These are phyloP conservation scores for Pichia nanzhaoensis DNA, from an alignment of 805 yeast species.

Conservation along the genomic window DNA sequence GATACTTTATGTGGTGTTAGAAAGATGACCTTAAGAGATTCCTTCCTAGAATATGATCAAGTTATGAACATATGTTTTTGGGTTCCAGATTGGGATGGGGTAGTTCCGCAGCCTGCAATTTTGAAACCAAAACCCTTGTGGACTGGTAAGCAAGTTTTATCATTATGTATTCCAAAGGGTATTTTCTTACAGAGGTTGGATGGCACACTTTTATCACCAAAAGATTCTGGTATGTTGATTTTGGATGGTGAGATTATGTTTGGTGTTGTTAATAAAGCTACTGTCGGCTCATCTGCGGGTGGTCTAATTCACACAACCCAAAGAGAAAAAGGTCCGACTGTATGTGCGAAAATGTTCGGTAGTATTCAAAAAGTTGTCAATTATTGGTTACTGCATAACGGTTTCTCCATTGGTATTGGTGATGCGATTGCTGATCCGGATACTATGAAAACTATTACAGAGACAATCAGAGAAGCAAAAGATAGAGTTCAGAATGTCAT, in stretches of 20 bases:
- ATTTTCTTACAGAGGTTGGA: slow-evolving; percentile 92
- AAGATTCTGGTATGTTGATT: slow-evolving; percentile 92
- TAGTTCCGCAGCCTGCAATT: slow-evolving; percentile 91
- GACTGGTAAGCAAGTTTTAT: slow-evolving; percentile 94
- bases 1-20: slow-evolving; percentile 97
- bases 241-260: slow-evolving; percentile 94
- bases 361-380: slow-evolving; percentile 92
- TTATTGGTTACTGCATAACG: slow-evolving; percentile 93
- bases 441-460: slow-evolving; percentile 90
- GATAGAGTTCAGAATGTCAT: slow-evolving; percentile 91
- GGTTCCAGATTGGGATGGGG: slow-evolving; percentile 99
- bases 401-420: slow-evolving; percentile 99
- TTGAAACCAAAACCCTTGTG: slow-evolving; percentile 92
- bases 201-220: slow-evolving; percentile 78
- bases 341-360: slow-evolving; percentile 86
- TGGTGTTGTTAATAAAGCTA: slow-evolving; percentile 97
- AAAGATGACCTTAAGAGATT: slow-evolving; percentile 89
- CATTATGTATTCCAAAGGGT: slow-evolving; percentile 92
- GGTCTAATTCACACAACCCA: slow-evolving; percentile 96
- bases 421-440: slow-evolving; percentile 98
- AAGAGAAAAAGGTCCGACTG: slow-evolving; percentile 92
- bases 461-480: slow-evolving; percentile 89
- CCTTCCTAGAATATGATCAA: slow-evolving; percentile 82
- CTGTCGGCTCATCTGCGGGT: slow-evolving; percentile 98
- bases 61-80: slow-evolving; percentile 95